phyloP scores from a whole-genome alignment of 2,329 filamentous ascomycete genomes.

The Setomelanomma holmii region DNA sequence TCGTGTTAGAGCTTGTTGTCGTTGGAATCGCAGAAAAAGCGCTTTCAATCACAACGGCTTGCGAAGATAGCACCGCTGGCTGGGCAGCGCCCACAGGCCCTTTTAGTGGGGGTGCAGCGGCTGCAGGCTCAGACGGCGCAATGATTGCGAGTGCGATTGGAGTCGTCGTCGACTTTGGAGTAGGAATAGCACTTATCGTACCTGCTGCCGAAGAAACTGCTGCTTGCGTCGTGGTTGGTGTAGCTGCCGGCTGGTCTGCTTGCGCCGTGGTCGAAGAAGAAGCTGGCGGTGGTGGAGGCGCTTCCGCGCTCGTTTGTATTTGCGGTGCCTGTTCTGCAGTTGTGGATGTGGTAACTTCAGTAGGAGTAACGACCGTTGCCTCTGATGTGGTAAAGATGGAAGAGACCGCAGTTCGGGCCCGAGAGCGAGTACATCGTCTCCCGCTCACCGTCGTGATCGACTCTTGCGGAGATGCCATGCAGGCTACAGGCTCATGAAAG shows the following conservation, averaged over 20 bases:
- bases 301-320: slow-evolving; percentile 28
- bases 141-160: slow-evolving; percentile 32
- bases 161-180: slow-evolving; percentile 28
- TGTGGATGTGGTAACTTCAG: slow-evolving; percentile 27
- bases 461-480: slow-evolving; percentile 49
- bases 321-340: slow-evolving; percentile 27
- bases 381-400: slow-evolving; percentile 25
- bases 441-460: slow-evolving; percentile 48
- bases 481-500: slow-evolving; percentile 41
- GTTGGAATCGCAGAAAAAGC: slow-evolving; percentile 18
- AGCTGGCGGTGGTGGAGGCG: slow-evolving; percentile 18
- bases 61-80: slow-evolving; percentile 17
- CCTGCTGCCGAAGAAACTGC: slow-evolving; percentile 41
- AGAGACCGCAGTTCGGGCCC: slow-evolving; percentile 39
- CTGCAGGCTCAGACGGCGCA: slow-evolving; percentile 24
- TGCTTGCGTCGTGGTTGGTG: slow-evolving; percentile 32
- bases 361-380: slow-evolving; percentile 25
- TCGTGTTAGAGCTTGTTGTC: slow-evolving; percentile 42
- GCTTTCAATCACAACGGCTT: slow-evolving; percentile 13
- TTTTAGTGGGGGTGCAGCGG: slow-evolving; percentile 1
- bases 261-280: slow-evolving; percentile 9
- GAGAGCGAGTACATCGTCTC: slow-evolving; percentile 49
- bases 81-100: slow-evolving; percentile 12
- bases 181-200: slow-evolving; percentile 42
- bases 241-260: slow-evolving; percentile 19